Base-by-base conservation (phyloP, 2,329 filamentous ascomycete genomes). In the Cyanodermella asteris region DNA sequence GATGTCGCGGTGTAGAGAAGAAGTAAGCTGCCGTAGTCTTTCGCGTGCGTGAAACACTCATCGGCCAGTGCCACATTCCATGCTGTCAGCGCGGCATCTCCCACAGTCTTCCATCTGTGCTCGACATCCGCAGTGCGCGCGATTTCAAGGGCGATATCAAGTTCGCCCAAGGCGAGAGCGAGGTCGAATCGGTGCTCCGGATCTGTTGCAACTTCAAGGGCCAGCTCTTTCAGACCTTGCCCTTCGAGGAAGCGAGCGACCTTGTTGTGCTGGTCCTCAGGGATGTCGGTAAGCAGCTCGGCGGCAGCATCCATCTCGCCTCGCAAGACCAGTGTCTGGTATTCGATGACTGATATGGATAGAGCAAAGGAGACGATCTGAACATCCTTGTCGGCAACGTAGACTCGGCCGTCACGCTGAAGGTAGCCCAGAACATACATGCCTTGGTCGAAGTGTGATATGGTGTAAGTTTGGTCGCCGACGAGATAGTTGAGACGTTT, bases 81-180 rank as follows among this genome's bases (percentile, higher is more conserved):
- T 2, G 59, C 72, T 7, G 69, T 55, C 20, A 97, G 63, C 2
- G 87, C 87, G 2, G 82, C 76, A 39, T 97, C 87, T 31, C 87
- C 87, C 4, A 97, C 78, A 4, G 70, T 82, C 62, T 94, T 94
- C 87, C 87, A 97, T 53, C 91, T 91, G 53, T 94, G 84, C 46
- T 94, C 87, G 2, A 71, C 76, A 34, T 93, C 74, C 7, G 80
- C 75, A 45, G 75, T 61, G 20, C 71, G 64, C 5, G 87, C 84
- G 25, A 94, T 68, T 31, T 81, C 71, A 3, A 91, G 62, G 1
- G 84, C 84, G 41, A 84, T 76, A 20, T 82, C 65, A 9, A 94
- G 65, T 34, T 87, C 74, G 39, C 73, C 78, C 21, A 97, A 60
- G 3, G 69, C 64, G 16, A 97, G 59, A 0, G 87, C 74, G 13